phyloP scores from a whole-genome alignment of 306 rosid species.

The Ochetophila trinervis region DNA sequence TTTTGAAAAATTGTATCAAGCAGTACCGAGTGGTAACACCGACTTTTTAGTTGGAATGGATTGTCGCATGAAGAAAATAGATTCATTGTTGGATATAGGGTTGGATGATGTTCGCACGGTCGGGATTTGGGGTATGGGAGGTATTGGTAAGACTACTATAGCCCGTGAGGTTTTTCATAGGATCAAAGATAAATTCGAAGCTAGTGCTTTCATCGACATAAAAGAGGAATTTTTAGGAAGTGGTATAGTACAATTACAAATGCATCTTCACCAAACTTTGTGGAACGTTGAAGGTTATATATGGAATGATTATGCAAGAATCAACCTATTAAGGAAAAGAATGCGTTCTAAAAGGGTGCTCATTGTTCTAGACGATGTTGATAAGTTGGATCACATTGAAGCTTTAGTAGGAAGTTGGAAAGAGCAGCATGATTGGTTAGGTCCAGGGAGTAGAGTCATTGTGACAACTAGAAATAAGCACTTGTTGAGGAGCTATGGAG shows the following conservation, averaged over 20 bases:
- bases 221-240: neutral
- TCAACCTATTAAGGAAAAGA: neutral
- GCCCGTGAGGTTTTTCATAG: neutral
- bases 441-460: neutral
- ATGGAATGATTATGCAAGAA: neutral
- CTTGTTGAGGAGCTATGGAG: neutral
- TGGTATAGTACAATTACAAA: conserved; percentile 25
- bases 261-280: conserved; percentile 22
- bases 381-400: conserved; percentile 27
- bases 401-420: conserved; percentile 18
- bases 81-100: neutral
- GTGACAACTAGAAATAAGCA: neutral
- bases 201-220: conserved; percentile 5
- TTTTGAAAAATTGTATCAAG: neutral
- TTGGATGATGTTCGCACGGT: conserved; percentile 8
- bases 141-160: conserved; percentile 15
- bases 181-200: neutral
- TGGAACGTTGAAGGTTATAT: neutral
- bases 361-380: conserved; percentile 41
- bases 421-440: neutral
- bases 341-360: conserved; percentile 13
- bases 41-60: conserved; percentile 3
- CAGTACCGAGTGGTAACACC: neutral
- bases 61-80: neutral
- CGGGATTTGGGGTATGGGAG: conserved; percentile 25